phyloP scores from a whole-genome alignment of 148 eudicot species.

The Rhododendron mucronatum region DNA sequence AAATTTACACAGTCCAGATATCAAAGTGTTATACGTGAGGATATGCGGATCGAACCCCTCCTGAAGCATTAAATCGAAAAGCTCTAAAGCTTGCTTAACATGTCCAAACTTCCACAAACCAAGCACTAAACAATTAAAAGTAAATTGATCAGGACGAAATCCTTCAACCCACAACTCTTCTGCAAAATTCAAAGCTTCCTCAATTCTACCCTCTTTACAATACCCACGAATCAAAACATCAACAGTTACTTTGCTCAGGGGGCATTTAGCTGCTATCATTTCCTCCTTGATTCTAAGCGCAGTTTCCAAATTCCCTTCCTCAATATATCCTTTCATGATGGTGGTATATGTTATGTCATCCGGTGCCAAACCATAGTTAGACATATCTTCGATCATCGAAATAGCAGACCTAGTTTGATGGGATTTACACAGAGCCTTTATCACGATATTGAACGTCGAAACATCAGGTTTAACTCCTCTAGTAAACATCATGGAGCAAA shows the following conservation, averaged over 20 bases:
- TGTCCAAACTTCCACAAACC: conserved; percentile 74
- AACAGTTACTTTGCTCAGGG: conserved; percentile 46
- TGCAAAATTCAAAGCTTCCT: conserved; percentile 71
- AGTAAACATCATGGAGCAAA: conserved; percentile 62
- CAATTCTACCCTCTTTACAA: conserved; percentile 70
- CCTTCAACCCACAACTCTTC: conserved; percentile 59
- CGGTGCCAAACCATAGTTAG: conserved; percentile 54
- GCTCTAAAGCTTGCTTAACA: conserved; percentile 67
- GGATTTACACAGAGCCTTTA: conserved; percentile 80
- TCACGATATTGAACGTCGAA: conserved; percentile 80
- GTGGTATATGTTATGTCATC: conserved; percentile 90
- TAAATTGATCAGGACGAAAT: conserved; percentile 71
- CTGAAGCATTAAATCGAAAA: conserved; percentile 79
- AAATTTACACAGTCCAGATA: conserved; percentile 76
- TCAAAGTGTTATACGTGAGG: conserved; percentile 63
- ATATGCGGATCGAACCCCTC: conserved; percentile 89
- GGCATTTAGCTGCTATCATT: conserved; percentile 67
- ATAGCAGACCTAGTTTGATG: conserved; percentile 90
- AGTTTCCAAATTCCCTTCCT: conserved; percentile 69
- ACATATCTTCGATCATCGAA: conserved; percentile 94
- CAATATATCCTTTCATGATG: conserved; percentile 86
- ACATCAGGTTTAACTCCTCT: conserved; percentile 61
- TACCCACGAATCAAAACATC: conserved; percentile 75
- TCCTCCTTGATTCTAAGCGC: conserved; percentile 71
- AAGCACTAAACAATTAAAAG: conserved; percentile 70